Percentiles rank a stretch among this genome's conserved stretches.
Conservation (phyloP, 257 asterid genomes). For the Capsicum pubescens region DNA sequence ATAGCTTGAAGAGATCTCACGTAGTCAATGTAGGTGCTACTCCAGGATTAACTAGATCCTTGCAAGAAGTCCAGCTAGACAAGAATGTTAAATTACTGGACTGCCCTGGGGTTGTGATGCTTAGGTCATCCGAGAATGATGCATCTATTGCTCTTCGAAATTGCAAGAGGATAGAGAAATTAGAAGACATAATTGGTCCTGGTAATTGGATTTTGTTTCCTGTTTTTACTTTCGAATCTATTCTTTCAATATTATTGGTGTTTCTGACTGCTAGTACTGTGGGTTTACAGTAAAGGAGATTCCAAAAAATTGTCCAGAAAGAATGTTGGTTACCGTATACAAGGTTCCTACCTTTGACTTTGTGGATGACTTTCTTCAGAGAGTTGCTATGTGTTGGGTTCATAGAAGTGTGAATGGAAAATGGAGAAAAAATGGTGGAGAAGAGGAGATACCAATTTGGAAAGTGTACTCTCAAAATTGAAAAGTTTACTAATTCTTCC, state of each 20-base stretch:
- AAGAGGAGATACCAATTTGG: too few relatives aligned
- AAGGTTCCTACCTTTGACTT: slow-evolving; percentile 76
- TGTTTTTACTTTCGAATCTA: slow-evolving; percentile 16
- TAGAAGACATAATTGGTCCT: slow-evolving; percentile 84
- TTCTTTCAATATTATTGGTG: not conserved
- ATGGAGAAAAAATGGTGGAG: too few relatives aligned
- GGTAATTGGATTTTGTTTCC: slow-evolving; percentile 48
- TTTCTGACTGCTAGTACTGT: not conserved
- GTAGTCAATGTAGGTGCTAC: slow-evolving; percentile 93
- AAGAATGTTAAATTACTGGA: slow-evolving; percentile 83
- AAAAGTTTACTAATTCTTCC: too few relatives aligned
- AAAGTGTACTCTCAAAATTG: too few relatives aligned
- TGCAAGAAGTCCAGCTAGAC: slow-evolving; percentile 95
- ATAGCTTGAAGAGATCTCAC: slow-evolving; percentile 87
- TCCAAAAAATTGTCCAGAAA: slow-evolving; percentile 78
- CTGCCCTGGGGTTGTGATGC: slow-evolving; percentile 95
- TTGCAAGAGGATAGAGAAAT: slow-evolving; percentile 92
- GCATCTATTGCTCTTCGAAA: slow-evolving; percentile 85
- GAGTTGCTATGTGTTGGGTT: too few relatives aligned
- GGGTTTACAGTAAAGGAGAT: slow-evolving; percentile 79
- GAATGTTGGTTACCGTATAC: slow-evolving; percentile 69
- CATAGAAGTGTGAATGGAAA: too few relatives aligned
- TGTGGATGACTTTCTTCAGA: slow-evolving; percentile 85
- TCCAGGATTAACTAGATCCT: slow-evolving; percentile 90
- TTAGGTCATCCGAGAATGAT: slow-evolving; percentile 68